These are phyloP conservation scores for Penicillium crustosum DNA, from an alignment of 2,329 filamentous ascomycete genomes.

Conservation along the genomic window DNA sequence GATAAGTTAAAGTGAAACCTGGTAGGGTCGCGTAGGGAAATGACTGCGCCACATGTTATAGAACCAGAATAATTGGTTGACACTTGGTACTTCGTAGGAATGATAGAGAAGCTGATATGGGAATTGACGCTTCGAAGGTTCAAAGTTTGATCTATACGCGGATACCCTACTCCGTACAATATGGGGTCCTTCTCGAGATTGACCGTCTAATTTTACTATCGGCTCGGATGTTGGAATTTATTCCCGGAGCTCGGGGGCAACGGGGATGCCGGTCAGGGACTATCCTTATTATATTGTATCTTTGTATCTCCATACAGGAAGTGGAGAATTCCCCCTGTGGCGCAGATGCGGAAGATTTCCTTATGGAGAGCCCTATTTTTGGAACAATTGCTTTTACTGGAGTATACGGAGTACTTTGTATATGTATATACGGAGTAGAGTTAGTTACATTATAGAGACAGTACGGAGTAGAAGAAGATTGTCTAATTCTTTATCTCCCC, in stretches of 20 bases:
- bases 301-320: background rate
- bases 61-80: background rate
- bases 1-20: background rate
- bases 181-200: background rate
- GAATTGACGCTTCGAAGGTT: background rate
- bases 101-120: background rate
- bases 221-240: background rate
- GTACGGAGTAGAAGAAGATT: background rate
- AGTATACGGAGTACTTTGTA: too few species aligned
- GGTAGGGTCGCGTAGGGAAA: background rate
- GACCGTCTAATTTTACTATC: background rate
- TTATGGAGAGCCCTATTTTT: constrained; percentile 3
- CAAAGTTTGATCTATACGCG: background rate
- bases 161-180: background rate
- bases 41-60: background rate
- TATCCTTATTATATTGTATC: background rate
- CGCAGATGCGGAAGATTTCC: constrained; percentile 3
- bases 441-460: background rate
- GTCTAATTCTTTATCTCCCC: background rate
- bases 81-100: too few species aligned
- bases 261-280: background rate
- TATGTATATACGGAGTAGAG: background rate
- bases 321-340: constrained; percentile 11
- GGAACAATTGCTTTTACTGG: background rate
- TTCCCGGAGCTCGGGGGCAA: background rate